Conservation (phyloP, 805 yeast species). For the Pichia californica region DNA sequence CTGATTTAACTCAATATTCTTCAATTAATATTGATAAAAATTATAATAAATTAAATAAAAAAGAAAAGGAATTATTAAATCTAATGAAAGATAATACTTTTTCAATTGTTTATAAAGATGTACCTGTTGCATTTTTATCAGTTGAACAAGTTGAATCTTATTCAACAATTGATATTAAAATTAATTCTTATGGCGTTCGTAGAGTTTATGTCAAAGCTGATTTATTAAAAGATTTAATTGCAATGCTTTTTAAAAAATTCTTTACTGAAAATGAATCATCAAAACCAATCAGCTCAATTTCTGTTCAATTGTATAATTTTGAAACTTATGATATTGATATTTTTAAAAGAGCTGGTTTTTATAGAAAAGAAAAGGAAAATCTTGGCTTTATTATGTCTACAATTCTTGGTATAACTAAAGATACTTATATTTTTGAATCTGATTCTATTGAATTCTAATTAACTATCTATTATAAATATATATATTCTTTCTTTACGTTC, state of each 20-base stretch:
- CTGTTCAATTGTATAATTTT: conserved; percentile 46
- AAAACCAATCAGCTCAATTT: conserved; percentile 17
- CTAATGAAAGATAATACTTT: conserved; percentile 41
- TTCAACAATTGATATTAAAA: conserved; percentile 29
- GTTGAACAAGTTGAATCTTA: conserved; percentile 26
- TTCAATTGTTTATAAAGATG: conserved; percentile 55
- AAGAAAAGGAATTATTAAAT: conserved; percentile 14
- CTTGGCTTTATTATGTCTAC: conserved; percentile 11
- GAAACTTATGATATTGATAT: conserved; percentile 36
- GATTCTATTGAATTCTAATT: conserved; percentile 11
- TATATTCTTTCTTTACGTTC: too few species aligned
- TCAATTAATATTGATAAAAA: conserved; percentile 10
- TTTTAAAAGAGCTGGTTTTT: conserved; percentile 40
- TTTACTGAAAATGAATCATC: conserved; percentile 19
- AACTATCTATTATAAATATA: too few species aligned
- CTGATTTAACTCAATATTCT: conserved; percentile 42
- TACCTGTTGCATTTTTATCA: conserved; percentile 62
- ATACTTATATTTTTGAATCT: conserved; percentile 16
- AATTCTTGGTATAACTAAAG: conserved; percentile 18
- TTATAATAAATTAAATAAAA: conserved; percentile 14
- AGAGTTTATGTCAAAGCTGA: conserved; percentile 62
- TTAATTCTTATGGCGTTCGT: conserved; percentile 58
- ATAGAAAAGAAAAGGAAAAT: conserved; percentile 13
- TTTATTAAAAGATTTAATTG: conserved; percentile 51
- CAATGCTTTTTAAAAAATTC: conserved; percentile 8